Base-by-base conservation (phyloP, 371 early-diverging fungal genomes). In the Parasitella parasitica region DNA sequence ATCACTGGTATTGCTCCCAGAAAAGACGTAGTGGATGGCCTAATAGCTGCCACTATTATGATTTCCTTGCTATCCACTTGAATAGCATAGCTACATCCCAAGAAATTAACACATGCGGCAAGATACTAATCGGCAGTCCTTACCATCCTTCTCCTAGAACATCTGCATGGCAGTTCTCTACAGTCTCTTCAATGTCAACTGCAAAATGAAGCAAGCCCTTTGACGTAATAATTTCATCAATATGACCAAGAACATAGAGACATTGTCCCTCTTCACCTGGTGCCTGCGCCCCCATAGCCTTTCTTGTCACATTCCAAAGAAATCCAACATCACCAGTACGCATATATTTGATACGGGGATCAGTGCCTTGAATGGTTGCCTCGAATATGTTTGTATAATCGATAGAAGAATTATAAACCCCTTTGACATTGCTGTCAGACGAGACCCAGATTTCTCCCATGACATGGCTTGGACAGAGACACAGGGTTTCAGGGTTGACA, bases 391-490 rank as follows among this genome's bases (percentile, higher is more conserved):
- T 43, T 0, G 59, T 27, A 39, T 70, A 53, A 3, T 64, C 54
- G 2, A 58, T 26, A 41, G 69, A 61, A 0, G 62, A 51, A 0
- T 73, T 72, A 37, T 73, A 69, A n/a, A 73, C 68, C 0, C 75
- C 67, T 27, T 80, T 72, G 15, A 81, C 76, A 58, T 83, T 89
- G 26, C 78, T 75, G n/a, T 85, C 83, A n/a, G 85, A 85, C 16
- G 85, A 83, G 6, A 94, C 91, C 92, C 93, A 94, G 13, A 94
- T 90, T 70, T 94, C 94, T 16, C 94, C 94, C 50, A 93, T 75
- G 43, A 84, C 82, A 54, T 91, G 81, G 12, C 86, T 82, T 1
- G 83, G 77, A 63, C 90, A 85, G 2, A 88, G 73, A 12, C 59
- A 76, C 3, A 70, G 73, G 2, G 90, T 88, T 22, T 76, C 79